A percentile compares a stretch with the other conserved stretches of the same genome.
Evolutionary conservation across 2,329 filamentous ascomycete species (phyloP).

Genomic region (Colletotrichum siamense): DNA sequence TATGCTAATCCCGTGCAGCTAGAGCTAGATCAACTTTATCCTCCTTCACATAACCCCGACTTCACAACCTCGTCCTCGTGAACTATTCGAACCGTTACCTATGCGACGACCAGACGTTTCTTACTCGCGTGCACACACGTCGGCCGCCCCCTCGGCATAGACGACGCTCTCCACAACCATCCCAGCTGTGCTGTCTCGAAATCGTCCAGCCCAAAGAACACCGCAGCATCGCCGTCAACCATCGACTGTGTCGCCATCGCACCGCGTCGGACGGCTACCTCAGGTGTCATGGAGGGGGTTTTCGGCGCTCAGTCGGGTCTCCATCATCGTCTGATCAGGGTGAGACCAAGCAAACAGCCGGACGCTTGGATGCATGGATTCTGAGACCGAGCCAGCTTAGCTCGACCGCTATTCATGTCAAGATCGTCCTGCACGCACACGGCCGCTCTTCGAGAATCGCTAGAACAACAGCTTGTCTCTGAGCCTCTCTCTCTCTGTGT

Average conservation of each 20-base stretch:
- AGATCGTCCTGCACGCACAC: not conserved
- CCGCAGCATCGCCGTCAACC: not conserved
- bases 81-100: not conserved
- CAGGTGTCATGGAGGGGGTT: not conserved
- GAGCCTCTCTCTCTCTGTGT: not conserved
- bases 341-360: not conserved
- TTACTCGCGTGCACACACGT: not conserved
- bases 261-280: not conserved
- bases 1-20: not conserved
- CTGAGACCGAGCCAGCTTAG: conserved; percentile 8
- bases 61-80: not conserved
- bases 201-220: not conserved
- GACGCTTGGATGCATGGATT: conserved; percentile 3
- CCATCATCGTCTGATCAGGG: not conserved
- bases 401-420: conserved; percentile 9
- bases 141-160: not conserved
- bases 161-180: not conserved
- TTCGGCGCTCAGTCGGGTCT: not conserved
- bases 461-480: conserved; percentile 7
- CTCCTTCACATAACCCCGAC: not conserved
- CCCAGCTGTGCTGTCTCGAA: not conserved
- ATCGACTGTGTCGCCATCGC: not conserved
- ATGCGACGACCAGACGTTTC: not conserved
- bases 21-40: not conserved
- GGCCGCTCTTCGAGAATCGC: conserved; percentile 14